Evolutionary conservation across 192 early-diverging fungal genomes (phyloP).

Genomic region (Dimargaris cristalligena): DNA sequence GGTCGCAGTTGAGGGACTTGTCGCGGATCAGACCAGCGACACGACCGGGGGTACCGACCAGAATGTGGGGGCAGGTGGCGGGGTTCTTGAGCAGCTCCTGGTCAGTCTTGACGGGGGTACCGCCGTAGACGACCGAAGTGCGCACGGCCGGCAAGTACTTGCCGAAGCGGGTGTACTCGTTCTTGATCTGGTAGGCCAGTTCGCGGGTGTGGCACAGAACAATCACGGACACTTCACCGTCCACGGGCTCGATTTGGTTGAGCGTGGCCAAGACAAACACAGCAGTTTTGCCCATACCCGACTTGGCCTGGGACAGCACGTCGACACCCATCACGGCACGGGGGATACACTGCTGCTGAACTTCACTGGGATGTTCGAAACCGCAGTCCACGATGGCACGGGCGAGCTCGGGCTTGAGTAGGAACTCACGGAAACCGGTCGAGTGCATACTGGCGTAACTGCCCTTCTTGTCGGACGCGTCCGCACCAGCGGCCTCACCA

Average conservation of each 20-base stretch:
- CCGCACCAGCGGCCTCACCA: slow-evolving; percentile 27
- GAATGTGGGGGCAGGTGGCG: slow-evolving; percentile 84
- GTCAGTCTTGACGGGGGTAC: slow-evolving; percentile 60
- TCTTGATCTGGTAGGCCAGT: slow-evolving; percentile 95
- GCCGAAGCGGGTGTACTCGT: slow-evolving; percentile 89
- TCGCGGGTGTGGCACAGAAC: slow-evolving; percentile 97
- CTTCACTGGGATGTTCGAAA: slow-evolving; percentile 98
- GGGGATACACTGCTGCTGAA: slow-evolving; percentile 97
- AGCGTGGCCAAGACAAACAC: slow-evolving; percentile 92
- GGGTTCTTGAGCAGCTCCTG: slow-evolving; percentile 60
- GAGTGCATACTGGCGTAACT: slow-evolving; percentile 97
- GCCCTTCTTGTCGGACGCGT: slow-evolving; percentile 83
- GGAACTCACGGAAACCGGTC: slow-evolving; percentile 94
- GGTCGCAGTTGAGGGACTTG: slow-evolving; percentile 60
- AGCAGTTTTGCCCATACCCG: slow-evolving; percentile 97
- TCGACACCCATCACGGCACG: slow-evolving; percentile 94
- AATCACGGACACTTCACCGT: slow-evolving; percentile 69
- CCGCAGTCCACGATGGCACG: slow-evolving; percentile 95
- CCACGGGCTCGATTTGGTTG: slow-evolving; percentile 75
- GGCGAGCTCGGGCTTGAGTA: slow-evolving; percentile 90
- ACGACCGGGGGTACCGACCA: slow-evolving; percentile 96
- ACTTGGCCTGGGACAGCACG: slow-evolving; percentile 95
- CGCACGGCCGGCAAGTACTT: slow-evolving; percentile 90
- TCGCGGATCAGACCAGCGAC: slow-evolving; percentile 71
- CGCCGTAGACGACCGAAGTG: slow-evolving; percentile 89